Base-by-base conservation (phyloP, 129 eudicot genomes). In the sunflower (Helianthus annuus) region DNA sequence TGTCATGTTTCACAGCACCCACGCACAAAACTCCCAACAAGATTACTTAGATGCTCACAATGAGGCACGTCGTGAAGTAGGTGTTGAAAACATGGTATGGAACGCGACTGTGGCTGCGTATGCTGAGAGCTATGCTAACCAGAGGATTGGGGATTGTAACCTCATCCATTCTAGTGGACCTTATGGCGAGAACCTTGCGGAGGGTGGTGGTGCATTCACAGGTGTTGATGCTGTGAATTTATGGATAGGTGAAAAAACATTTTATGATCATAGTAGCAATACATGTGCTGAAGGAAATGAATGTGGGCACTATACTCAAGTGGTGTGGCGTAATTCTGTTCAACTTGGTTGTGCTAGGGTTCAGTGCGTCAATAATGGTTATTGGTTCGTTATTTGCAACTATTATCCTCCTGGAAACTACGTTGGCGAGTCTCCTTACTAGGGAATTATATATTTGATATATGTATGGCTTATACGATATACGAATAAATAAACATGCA, bases 261-360 rank as follows among this genome's bases (percentile, higher is more conserved):
- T 13, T 14, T 87, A 73, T 10, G 34, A 81, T 39, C 69, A 83
- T 45, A 6, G 12, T 1, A 10, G 86, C 1, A 87, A 81, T 40
- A 22, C 82, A 10, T 87, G 92, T 61, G 60, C 65, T 0, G 1
- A 10, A 1, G 82, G 80, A 6, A 3, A 69, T 45, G 39, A 19
- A 22, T 86, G 91, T 53, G 66, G 76, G 27, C 88, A 86, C 14
- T 86, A 86, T n/a, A n/a, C n/a, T n/a, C n/a, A n/a, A n/a, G n/a
- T n/a, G n/a, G n/a, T n/a, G n/a, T n/a, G n/a, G n/a, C n/a, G n/a
- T n/a, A 59, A 78, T 45, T 77, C 88, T 5, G 46, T 39, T 4
- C 77, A 56, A 0, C 39, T 86, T 1, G 91, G 91, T 6, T 86
- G 91, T 29, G 88, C 74, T 15, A 55, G 85, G 69, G 80, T 69